phyloP scores from a whole-genome alignment of 306 rosid species.

The Begonia fuchsioides region DNA sequence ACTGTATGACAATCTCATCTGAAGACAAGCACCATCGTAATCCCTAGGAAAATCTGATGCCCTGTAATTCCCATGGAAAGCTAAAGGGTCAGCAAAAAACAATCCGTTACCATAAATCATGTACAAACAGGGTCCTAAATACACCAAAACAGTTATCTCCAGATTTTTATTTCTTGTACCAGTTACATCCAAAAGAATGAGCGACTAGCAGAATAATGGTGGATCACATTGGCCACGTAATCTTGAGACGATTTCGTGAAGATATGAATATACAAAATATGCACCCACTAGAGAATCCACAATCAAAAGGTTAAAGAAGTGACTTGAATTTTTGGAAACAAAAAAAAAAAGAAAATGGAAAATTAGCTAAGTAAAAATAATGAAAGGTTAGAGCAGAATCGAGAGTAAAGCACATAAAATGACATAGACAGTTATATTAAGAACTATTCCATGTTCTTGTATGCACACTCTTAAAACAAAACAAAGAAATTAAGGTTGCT shows the following conservation, averaged over 20 bases:
- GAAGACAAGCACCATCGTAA: constrained; percentile 92
- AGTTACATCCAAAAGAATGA: not conserved
- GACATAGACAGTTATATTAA: too few species aligned
- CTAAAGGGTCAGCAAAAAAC: not conserved
- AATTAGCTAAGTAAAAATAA: too few species aligned
- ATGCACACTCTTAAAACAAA: too few species aligned
- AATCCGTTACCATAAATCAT: not conserved
- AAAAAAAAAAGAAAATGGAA: too few species aligned
- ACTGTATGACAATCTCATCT: constrained; percentile 98
- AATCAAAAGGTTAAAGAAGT: too few species aligned
- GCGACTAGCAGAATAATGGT: not conserved
- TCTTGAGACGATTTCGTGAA: not conserved
- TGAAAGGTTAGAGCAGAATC: too few species aligned
- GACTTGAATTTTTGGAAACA: too few species aligned
- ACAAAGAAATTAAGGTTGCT: too few species aligned
- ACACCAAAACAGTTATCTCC: not conserved
- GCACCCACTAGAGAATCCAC: not conserved
- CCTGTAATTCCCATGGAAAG: constrained; percentile 26
- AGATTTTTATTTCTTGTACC: not conserved
- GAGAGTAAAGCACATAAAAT: too few species aligned
- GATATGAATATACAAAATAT: constrained; percentile 12
- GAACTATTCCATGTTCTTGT: too few species aligned
- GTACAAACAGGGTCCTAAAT: not conserved
- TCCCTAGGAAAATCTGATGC: constrained; percentile 81
- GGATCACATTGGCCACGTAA: constrained; percentile 14